A percentile compares a stretch with the other conserved stretches of the same genome.
Conservation (phyloP, 805 yeast genomes). For the Candida tallmaniae region DNA sequence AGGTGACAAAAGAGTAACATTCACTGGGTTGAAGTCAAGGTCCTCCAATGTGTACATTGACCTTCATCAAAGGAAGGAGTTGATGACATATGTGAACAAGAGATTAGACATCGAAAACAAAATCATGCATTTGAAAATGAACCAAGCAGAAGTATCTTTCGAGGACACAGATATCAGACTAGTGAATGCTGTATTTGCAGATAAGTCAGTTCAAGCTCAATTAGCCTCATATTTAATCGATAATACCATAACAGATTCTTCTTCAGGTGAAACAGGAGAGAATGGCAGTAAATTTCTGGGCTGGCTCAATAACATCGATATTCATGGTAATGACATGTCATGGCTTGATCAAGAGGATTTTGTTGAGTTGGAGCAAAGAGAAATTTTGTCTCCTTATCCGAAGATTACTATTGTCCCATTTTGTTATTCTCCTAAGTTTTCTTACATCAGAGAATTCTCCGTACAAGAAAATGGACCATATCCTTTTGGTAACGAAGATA, state of each 20-base stretch:
- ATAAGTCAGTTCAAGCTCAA: constrained; percentile 34
- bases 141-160: constrained; percentile 67
- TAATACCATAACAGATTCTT: constrained; percentile 5
- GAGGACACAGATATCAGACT: constrained; percentile 65
- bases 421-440: constrained; percentile 51
- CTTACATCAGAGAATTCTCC: constrained; percentile 53
- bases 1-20: constrained; percentile 22
- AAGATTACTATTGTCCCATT: constrained; percentile 44
- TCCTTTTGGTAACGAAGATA: constrained; percentile 59
- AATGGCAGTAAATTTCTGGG: constrained; percentile 10
- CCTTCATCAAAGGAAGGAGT: constrained; percentile 35
- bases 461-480: constrained; percentile 39
- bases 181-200: constrained; percentile 59
- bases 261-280: constrained; percentile 10
- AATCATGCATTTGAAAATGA: constrained; percentile 52
- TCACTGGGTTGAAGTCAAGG: constrained; percentile 37
- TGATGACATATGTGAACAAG: constrained; percentile 34
- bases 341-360: constrained; percentile 82
- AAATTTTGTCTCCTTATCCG: constrained; percentile 38
- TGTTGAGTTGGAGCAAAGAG: constrained; percentile 57
- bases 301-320: constrained; percentile 23
- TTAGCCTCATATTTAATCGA: constrained; percentile 10
- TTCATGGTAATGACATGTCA: constrained; percentile 25
- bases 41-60: constrained; percentile 31
- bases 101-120: constrained; percentile 32